Conservation (phyloP, 495 filamentous ascomycete genomes). For the Hypoxylon fragiforme region DNA sequence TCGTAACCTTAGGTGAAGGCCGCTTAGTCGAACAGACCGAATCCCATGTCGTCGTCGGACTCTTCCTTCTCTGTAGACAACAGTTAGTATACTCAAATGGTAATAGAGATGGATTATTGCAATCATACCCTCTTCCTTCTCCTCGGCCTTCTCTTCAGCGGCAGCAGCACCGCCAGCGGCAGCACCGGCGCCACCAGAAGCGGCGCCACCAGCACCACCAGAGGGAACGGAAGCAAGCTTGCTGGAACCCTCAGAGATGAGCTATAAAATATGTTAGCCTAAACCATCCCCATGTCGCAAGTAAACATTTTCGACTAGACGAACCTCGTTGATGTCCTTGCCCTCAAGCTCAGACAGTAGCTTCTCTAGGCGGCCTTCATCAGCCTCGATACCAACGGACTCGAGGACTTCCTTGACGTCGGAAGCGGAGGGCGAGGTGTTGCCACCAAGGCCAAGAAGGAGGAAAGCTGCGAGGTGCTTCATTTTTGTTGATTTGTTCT, state of each 20-base stretch:
- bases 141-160: constrained; percentile 69
- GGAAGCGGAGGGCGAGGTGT: constrained; percentile 79
- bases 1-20: constrained; percentile 13
- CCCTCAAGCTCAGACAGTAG: constrained; percentile 91
- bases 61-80: constrained; percentile 64
- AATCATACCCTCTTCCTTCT: constrained; percentile 70
- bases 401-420: constrained; percentile 92
- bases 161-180: constrained; percentile 69
- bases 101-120: not conserved
- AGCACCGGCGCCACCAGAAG: constrained; percentile 62
- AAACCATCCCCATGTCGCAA: constrained; percentile 15
- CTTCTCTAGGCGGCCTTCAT: constrained; percentile 79
- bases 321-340: constrained; percentile 96
- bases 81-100: constrained; percentile 38
- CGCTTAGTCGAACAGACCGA: constrained; percentile 97
- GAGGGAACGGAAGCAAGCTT: constrained; percentile 99
- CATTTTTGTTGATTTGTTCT: constrained; percentile 68
- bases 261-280: constrained; percentile 52
- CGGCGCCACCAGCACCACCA: constrained; percentile 76
- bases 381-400: constrained; percentile 94
- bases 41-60: constrained; percentile 99
- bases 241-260: constrained; percentile 84
- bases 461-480: constrained; percentile 99
- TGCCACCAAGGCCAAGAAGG: constrained; percentile 91
- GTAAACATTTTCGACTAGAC: constrained; percentile 23